A percentile compares a stretch with the other conserved stretches of the same genome.
Conservation (phyloP, 345 rosid species). For the Syzygium aromaticum region DNA sequence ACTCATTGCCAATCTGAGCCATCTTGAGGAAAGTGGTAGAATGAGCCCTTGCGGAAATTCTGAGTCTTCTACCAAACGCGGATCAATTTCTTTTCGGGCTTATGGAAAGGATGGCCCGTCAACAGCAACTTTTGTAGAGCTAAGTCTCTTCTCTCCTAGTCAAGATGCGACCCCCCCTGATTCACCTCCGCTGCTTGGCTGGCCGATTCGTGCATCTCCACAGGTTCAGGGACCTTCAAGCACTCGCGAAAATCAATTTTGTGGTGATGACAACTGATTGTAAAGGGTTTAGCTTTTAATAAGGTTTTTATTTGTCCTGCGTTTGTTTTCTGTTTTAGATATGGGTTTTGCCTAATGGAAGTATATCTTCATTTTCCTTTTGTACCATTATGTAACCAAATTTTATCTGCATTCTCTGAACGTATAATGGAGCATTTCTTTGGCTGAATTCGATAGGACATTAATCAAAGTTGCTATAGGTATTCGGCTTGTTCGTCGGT, state of each 20-base stretch:
- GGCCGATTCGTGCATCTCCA: conserved; percentile 43
- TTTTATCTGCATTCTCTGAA: background rate
- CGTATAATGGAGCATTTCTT: background rate
- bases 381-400: conserved; percentile 12
- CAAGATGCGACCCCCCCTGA: conserved; percentile 35
- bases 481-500: background rate
- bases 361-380: background rate
- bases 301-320: conserved; percentile 35
- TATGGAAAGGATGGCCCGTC: conserved; percentile 38
- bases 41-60: conserved; percentile 47
- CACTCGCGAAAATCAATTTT: conserved; percentile 51
- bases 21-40: conserved; percentile 30
- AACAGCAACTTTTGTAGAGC: conserved; percentile 40
- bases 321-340: conserved; percentile 23
- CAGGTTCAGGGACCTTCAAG: conserved; percentile 22
- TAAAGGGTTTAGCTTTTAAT: conserved; percentile 57
- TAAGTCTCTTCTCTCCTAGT: conserved; percentile 62
- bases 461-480: background rate
- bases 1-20: conserved; percentile 47
- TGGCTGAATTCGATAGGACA: background rate
- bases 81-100: conserved; percentile 56
- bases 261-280: conserved; percentile 62
- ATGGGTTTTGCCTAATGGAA: conserved; percentile 27
- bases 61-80: conserved; percentile 47
- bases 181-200: conserved; percentile 45